Conservation (phyloP, 2,329 filamentous ascomycete species). For the Pseudogymnoascus sp. region DNA sequence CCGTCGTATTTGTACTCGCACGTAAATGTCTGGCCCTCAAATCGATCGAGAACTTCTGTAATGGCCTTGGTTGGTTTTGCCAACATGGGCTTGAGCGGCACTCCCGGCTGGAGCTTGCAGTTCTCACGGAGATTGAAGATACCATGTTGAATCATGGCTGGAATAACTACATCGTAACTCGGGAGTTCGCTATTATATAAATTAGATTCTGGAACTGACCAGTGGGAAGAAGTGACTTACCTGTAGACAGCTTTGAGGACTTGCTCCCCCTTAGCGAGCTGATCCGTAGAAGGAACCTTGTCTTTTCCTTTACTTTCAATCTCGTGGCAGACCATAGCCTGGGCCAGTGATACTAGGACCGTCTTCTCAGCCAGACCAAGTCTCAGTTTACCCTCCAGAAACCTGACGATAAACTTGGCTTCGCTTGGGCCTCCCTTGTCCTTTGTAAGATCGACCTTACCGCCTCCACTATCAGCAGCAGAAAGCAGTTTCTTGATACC, state of each 20-base stretch:
- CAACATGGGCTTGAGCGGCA: conserved; percentile 96
- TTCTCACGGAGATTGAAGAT: conserved; percentile 74
- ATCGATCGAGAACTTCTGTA: conserved; percentile 92
- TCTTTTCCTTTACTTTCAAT: conserved; percentile 55
- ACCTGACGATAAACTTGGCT: conserved; percentile 87
- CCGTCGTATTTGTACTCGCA: conserved; percentile 99
- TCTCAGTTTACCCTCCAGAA: conserved; percentile 87
- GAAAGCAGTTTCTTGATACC: conserved; percentile 96
- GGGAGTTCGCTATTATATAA: conserved; percentile 66
- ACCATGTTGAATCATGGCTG: conserved; percentile 78
- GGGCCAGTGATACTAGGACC: conserved; percentile 80
- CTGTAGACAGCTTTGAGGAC: conserved; percentile 87
- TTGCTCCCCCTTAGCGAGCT: conserved; percentile 75
- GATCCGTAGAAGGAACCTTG: conserved; percentile 62
- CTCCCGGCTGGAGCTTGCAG: conserved; percentile 86
- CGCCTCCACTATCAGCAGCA: conserved; percentile 67
- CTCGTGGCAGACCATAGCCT: conserved; percentile 82
- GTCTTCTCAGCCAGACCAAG: conserved; percentile 89
- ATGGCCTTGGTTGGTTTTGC: conserved; percentile 98
- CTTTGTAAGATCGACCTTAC: conserved; percentile 82
- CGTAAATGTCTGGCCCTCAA: conserved; percentile 90
- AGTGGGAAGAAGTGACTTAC: conserved; percentile 35
- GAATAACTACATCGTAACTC: conserved; percentile 90
- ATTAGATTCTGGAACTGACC: conserved; percentile 27
- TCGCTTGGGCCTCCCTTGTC: conserved; percentile 93